phyloP scores from a whole-genome alignment of 2,329 filamentous ascomycete genomes.

The Emergomyces africanus region DNA sequence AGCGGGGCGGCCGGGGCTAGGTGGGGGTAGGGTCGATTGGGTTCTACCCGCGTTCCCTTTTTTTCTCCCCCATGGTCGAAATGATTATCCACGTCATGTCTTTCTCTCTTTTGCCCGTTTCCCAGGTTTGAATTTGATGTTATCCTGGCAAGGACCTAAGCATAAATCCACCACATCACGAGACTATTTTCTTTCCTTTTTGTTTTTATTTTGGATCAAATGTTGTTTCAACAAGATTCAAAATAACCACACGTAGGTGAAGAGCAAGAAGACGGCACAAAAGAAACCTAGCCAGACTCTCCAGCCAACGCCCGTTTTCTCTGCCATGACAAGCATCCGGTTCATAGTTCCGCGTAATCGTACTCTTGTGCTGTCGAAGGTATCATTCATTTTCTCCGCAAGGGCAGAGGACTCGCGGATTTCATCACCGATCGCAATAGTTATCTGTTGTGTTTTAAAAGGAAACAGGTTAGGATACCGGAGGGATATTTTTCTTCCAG shows the following conservation, averaged over 20 bases:
- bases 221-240: constrained; percentile 27
- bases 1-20: neutral
- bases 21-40: neutral
- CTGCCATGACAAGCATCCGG: constrained; percentile 89
- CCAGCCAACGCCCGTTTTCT: constrained; percentile 91
- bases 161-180: too few relatives aligned
- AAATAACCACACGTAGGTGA: constrained; percentile 87
- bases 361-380: constrained; percentile 73
- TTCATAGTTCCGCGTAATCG: constrained; percentile 88
- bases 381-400: constrained; percentile 90
- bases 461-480: neutral
- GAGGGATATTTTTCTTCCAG: neutral
- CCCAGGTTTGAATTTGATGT: neutral
- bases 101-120: neutral
- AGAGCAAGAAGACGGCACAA: constrained; percentile 64
- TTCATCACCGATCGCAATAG: constrained; percentile 84
- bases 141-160: neutral
- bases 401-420: constrained; percentile 81
- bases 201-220: neutral
- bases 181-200: neutral
- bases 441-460: constrained; percentile 52
- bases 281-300: constrained; percentile 90
- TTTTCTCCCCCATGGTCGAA: neutral
- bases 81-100: neutral
- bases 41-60: neutral